Evolutionary conservation across 306 rosid genomes (phyloP).

Genomic region (Vachellia collinsii): DNA sequence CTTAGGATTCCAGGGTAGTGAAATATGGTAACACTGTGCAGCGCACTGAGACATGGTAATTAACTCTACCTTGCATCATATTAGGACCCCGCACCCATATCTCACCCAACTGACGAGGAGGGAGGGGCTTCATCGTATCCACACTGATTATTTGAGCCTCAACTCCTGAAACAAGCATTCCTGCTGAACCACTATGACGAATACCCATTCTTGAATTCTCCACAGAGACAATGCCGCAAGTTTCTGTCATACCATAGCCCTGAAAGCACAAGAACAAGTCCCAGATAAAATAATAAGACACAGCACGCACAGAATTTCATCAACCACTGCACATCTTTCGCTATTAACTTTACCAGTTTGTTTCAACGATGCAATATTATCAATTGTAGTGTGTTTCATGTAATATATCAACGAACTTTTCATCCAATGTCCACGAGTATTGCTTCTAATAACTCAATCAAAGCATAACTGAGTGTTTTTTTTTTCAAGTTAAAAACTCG

Average conservation of each 20-base stretch:
- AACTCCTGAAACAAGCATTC: constrained; percentile 69
- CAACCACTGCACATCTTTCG: neutral
- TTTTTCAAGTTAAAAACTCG: neutral
- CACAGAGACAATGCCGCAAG: constrained; percentile 67
- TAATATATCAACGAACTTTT: neutral
- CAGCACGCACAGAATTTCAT: neutral
- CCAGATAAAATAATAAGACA: constrained; percentile 27
- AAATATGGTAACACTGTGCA: neutral
- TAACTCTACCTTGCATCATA: constrained; percentile 76
- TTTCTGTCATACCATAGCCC: constrained; percentile 99
- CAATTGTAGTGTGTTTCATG: neutral
- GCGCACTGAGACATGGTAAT: neutral
- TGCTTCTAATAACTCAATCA: neutral
- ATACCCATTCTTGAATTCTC: constrained; percentile 57
- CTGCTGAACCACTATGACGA: constrained; percentile 74
- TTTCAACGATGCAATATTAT: neutral
- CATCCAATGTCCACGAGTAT: neutral
- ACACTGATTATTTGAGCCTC: constrained; percentile 81
- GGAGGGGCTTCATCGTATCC: constrained; percentile 79
- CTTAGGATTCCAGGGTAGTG: neutral
- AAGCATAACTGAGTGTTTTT: neutral
- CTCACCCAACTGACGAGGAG: constrained; percentile 88
- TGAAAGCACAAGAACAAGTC: constrained; percentile 40
- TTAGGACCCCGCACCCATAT: constrained; percentile 90
- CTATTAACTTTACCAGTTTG: neutral